Evolutionary conservation across 2,329 filamentous ascomycete genomes (phyloP).

Genomic region (Sporothrix sp.): DNA sequence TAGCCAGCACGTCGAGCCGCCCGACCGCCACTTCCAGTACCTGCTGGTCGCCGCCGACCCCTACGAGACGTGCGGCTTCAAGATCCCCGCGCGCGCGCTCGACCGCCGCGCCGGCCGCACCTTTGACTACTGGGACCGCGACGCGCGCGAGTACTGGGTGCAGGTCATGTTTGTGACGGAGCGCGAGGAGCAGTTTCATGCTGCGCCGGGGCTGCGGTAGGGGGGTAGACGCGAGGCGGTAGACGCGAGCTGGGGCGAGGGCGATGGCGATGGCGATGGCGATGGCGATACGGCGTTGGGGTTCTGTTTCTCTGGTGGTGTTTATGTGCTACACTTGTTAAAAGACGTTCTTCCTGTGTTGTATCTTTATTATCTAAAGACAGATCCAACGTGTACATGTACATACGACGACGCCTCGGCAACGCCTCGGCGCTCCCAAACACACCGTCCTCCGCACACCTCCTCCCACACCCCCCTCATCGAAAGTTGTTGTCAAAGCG

Average conservation of each 20-base stretch:
- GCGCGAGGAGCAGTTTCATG: constrained; percentile 78
- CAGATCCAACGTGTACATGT: too few species aligned
- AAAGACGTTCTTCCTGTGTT: too few species aligned
- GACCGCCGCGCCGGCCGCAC: constrained; percentile 80
- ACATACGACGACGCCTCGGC: too few species aligned
- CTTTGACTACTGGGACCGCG: constrained; percentile 92
- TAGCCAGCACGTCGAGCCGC: constrained; percentile 89
- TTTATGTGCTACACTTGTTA: too few species aligned
- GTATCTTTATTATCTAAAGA: too few species aligned
- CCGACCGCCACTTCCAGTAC: constrained; percentile 91
- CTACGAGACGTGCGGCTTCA: constrained; percentile 96
- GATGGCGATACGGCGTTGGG: too few species aligned
- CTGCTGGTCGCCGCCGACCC: constrained; percentile 90
- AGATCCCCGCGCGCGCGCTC: constrained; percentile 86
- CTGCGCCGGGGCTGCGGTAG: constrained; percentile 48
- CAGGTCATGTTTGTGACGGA: constrained; percentile 98
- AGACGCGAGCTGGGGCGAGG: too few species aligned
- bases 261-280: too few species aligned
- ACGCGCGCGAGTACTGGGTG: constrained; percentile 94
- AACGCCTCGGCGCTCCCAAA: too few species aligned
- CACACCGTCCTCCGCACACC: too few species aligned
- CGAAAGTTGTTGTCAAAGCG: constrained; percentile 72
- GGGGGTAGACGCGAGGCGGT: too few species aligned
- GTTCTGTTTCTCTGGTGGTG: too few species aligned
- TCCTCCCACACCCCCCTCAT: constrained; percentile 21